Percentiles rank a stretch among this genome's conserved stretches.
phyloP scores from a whole-genome alignment of 2,329 filamentous ascomycete species.

The Fusarium setosum region DNA sequence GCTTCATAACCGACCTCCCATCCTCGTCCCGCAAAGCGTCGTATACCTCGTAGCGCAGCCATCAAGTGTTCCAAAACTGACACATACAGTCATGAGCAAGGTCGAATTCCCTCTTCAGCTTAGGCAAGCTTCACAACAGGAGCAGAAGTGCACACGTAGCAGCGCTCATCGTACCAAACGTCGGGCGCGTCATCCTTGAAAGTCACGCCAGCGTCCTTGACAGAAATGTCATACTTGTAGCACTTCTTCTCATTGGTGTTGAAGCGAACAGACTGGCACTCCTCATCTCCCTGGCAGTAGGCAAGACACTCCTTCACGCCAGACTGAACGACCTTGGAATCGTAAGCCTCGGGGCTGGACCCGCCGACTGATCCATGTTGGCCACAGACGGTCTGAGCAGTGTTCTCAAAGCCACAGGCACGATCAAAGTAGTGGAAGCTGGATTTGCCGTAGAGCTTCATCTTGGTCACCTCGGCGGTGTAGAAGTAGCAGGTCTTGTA shows the following conservation, averaged over 20 bases:
- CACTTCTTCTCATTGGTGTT: background rate
- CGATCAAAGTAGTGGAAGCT: conserved; percentile 4
- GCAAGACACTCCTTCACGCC: background rate
- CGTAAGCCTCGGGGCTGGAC: background rate
- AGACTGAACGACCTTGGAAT: background rate
- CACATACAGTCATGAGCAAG: too few relatives aligned
- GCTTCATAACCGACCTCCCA: too few relatives aligned
- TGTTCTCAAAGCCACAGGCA: background rate
- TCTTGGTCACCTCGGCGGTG: background rate
- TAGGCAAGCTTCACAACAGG: background rate
- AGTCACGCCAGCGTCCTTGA: background rate
- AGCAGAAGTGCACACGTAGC: background rate
- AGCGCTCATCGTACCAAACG: background rate
- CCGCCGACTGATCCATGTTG: background rate
- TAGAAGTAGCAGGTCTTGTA: conserved; percentile 3
- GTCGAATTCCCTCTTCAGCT: too few relatives aligned
- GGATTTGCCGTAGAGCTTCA: background rate
- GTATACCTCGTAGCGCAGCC: too few relatives aligned
- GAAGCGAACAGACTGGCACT: background rate
- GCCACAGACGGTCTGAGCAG: background rate
- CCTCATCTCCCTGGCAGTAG: background rate
- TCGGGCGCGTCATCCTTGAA: background rate
- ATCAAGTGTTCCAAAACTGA: too few relatives aligned
- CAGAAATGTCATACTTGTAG: background rate
- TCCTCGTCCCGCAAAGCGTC: too few relatives aligned